Base-by-base conservation (phyloP, 768 basidiomycete species). In the Jaapia argillacea region DNA sequence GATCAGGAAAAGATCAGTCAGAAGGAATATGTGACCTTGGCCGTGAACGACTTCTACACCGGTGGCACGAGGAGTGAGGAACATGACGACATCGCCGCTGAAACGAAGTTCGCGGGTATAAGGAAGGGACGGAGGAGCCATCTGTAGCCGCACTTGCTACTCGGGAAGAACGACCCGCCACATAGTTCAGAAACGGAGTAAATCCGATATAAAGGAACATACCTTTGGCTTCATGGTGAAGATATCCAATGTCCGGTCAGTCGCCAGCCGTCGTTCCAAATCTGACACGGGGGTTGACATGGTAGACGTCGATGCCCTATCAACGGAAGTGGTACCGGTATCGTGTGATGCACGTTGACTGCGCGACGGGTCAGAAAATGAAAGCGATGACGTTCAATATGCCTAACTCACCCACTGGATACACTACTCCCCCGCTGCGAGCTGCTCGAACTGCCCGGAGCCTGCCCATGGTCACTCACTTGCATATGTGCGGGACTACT, bases 211-310 rank as follows among this genome's bases (percentile, higher is more conserved):
- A 33, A 16, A 16, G 39, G n/a, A 38, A 47, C 62, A 48, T 49
- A 90, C 94, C 77, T 90, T 92, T 1, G 85, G 85, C 49, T 77
- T 74, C 91, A 99, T 94, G 1, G 89, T 88, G 60, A 99, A 99
- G 36, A 99, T 81, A 59, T 99, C 96, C 23, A 97, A 64, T 5
- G 88, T 88, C 16, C 75, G 69, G 24, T 83, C 75, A 1, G 88
- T 82, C 23, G 80, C 72, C 25, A 99, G 69, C 22, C 88, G 70
- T 25, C 74, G 68, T 58, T 98, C 94, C 13, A 99, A 72, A 50
- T 92, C 87, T 22, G 75, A 63, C 16, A 94, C 64, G 4, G 86
- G 72, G 54, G 72, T 72, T 10, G 66, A 61, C 46, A 75, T 58
- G 1, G 72, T 72, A 18, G 70, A 61, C n/a, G 69, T 67, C 16